Base-by-base conservation (phyloP, 73 alveolate species). In the Paramecium bursaria region DNA sequence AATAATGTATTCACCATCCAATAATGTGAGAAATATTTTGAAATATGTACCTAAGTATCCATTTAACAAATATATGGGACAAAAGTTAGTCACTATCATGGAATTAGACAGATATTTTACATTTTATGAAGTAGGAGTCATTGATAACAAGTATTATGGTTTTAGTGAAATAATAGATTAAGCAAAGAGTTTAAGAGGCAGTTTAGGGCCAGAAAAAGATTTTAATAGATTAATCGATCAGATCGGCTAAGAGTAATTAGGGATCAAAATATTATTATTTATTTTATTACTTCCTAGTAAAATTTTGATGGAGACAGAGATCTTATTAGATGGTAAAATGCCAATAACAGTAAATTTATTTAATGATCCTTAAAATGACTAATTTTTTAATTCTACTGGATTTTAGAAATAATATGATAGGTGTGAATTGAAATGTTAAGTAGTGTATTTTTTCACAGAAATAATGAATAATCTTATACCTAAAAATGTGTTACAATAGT, bases 11-110 rank as follows among this genome's bases (percentile, higher is more conserved):
- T 57, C 3, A 57, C 33, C 4, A 57, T 30, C 33, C 52, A 57
- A 27, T 30, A 57, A n/a, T 27, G 21, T 13, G 49, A 57, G 27
- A 57, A 57, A 7, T 26, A 30, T 57, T 57, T 57, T 30, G 47
- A 48, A 57, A 30, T 57, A 9, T 26, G 27, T 27, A 57, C 76
- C 76, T n/a, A 57, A 57, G 7, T 57, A 23, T n/a, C 76, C 76
- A 27, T 50, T 57, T 6, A 30, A 57, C 21, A 57, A 57, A 57
- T 57, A 57, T 57, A 57, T 57, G 76, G 76, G 51, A 2, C 26
- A 30, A 4, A 7, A 30, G 2, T 42, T 57, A 5, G 27, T 23
- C 33, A 57, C 27, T n/a, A 30, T 57, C 17, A 23, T 57, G 2
- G 49, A 10, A 9, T 15, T 57, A 13, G 76, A 57, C 33, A 30